A percentile compares a stretch with the other conserved stretches of the same genome.
Conservation (phyloP, 495 filamentous ascomycete genomes). For the Penicillium subrubescens region DNA sequence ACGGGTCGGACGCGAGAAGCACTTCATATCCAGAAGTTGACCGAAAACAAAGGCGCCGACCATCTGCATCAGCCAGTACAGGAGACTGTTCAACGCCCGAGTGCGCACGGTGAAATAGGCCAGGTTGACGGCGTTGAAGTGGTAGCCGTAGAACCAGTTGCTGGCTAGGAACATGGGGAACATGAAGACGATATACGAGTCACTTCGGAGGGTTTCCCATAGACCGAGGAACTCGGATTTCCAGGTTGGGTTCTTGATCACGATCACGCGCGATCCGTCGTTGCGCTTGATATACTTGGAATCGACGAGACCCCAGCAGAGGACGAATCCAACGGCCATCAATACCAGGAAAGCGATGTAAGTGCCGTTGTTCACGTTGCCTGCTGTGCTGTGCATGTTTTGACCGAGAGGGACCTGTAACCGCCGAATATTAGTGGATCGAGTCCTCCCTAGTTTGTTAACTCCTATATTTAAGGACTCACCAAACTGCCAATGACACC, state of each 20-base stretch:
- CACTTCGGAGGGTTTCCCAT: conserved; percentile 67
- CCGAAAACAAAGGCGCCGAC: conserved; percentile 80
- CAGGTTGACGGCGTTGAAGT: conserved; percentile 55
- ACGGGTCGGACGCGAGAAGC: conserved; percentile 66
- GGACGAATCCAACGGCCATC: conserved; percentile 72
- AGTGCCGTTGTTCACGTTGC: conserved; percentile 75
- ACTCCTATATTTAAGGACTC: conserved; percentile 19
- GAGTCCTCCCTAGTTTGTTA: not conserved
- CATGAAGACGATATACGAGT: conserved; percentile 79
- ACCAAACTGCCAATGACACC: conserved; percentile 87
- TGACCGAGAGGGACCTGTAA: conserved; percentile 72
- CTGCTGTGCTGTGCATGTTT: conserved; percentile 67
- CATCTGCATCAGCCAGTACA: conserved; percentile 91
- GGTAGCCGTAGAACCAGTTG: conserved; percentile 56
- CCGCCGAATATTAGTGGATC: not conserved
- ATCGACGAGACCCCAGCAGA: conserved; percentile 74
- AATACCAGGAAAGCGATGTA: conserved; percentile 91
- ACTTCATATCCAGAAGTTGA: conserved; percentile 67
- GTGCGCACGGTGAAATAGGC: conserved; percentile 83
- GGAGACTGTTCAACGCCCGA: conserved; percentile 76
- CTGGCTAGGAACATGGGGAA: conserved; percentile 80
- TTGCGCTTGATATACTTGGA: conserved; percentile 75
- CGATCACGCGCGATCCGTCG: conserved; percentile 80
- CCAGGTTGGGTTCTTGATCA: conserved; percentile 87
- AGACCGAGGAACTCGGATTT: conserved; percentile 77